A percentile compares a stretch with the other conserved stretches of the same genome.
Conservation (phyloP, 2,329 filamentous ascomycete species). For the Hymenoscyphus repandus region DNA sequence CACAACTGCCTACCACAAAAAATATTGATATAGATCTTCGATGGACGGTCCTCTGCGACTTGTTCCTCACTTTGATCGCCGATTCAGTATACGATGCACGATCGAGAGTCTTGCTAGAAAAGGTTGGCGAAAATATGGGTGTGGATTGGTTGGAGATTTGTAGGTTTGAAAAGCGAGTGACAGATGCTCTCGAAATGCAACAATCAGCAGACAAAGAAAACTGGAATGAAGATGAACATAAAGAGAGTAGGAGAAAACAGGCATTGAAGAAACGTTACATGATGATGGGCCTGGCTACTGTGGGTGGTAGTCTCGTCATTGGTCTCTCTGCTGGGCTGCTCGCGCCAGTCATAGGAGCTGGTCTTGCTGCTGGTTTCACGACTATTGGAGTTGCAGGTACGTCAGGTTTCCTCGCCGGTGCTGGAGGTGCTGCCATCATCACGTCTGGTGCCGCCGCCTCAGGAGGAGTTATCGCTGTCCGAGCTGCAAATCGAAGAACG, state of each 20-base stretch:
- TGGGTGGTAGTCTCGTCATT: conserved; percentile 91
- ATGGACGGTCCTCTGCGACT: conserved; percentile 94
- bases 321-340: conserved; percentile 88
- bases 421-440: conserved; percentile 89
- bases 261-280: conserved; percentile 80
- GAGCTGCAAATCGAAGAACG: conserved; percentile 80
- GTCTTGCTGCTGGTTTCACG: conserved; percentile 88
- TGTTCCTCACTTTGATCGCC: conserved; percentile 94
- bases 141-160: conserved; percentile 91
- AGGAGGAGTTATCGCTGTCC: conserved; percentile 78
- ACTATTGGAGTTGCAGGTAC: conserved; percentile 92
- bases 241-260: conserved; percentile 76
- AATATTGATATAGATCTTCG: conserved; percentile 93
- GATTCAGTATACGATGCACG: conserved; percentile 90
- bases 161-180: conserved; percentile 93
- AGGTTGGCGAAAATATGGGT: conserved; percentile 72
- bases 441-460: conserved; percentile 83
- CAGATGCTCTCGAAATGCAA: conserved; percentile 96
- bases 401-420: conserved; percentile 80
- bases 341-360: conserved; percentile 89
- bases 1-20: conserved; percentile 72
- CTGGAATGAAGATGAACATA: conserved; percentile 95
- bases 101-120: conserved; percentile 77
- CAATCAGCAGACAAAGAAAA: conserved; percentile 91
- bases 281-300: conserved; percentile 95